phyloP scores from a whole-genome alignment of 164 flowering plant genomes.

The Aristolochia californica region DNA sequence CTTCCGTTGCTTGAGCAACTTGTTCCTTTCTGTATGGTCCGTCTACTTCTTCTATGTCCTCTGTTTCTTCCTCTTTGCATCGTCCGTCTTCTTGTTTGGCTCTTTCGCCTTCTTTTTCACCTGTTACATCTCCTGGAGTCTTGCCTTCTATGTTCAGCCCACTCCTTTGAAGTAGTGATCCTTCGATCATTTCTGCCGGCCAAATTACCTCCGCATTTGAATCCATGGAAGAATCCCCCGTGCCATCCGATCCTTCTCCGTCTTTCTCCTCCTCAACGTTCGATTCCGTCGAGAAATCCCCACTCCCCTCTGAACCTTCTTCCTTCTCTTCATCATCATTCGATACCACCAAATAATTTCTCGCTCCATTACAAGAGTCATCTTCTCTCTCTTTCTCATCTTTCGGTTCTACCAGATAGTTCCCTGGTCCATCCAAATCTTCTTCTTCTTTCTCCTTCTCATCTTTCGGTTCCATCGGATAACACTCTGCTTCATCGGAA shows the following conservation, averaged over 20 bases:
- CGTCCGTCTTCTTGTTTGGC: background rate
- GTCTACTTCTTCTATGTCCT: background rate
- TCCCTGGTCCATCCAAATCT: background rate
- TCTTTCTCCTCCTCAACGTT: conserved; percentile 4
- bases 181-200: conserved; percentile 21
- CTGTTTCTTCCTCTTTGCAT: background rate
- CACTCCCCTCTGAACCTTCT: background rate
- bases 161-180: conserved; percentile 4
- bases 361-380: background rate
- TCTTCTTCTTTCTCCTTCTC: conserved; percentile 4
- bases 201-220: conserved; percentile 20
- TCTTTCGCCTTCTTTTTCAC: background rate
- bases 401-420: background rate
- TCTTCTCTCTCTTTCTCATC: background rate
- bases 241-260: conserved; percentile 17
- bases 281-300: background rate
- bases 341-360: background rate
- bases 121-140: background rate
- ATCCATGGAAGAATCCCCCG: conserved; percentile 16
- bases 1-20: background rate
- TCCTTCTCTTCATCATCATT: background rate
- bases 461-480: background rate
- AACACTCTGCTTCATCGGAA: background rate
- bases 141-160: background rate
- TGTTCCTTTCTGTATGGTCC: background rate